Conservation (phyloP, 2,329 filamentous ascomycete species). For the Claviceps africana region DNA sequence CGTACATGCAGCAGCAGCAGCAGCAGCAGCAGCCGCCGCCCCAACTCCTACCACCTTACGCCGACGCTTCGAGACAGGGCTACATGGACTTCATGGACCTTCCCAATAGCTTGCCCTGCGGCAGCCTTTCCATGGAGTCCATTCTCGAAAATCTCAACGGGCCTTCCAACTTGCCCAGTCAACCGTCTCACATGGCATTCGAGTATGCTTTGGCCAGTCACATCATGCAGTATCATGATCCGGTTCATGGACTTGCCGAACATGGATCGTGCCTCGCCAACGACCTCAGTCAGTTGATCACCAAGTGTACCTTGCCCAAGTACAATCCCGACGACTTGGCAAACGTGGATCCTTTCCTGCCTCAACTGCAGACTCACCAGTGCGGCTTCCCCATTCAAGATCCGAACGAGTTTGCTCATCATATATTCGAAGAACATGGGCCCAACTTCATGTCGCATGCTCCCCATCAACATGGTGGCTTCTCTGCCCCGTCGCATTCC, state of each 20-base stretch:
- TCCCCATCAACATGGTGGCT: conserved; percentile 6
- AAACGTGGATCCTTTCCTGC: conserved; percentile 7
- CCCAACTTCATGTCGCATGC: conserved; percentile 6
- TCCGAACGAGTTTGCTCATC: conserved; percentile 14
- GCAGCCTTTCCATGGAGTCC: conserved; percentile 11
- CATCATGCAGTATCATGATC: conserved; percentile 18
- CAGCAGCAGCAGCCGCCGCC: not conserved
- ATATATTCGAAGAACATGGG: conserved; percentile 17
- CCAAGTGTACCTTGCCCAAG: conserved; percentile 16
- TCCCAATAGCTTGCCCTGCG: conserved; percentile 9
- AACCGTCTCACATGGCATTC: conserved; percentile 9
- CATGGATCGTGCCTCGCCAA: conserved; percentile 15
- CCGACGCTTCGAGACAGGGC: conserved; percentile 1
- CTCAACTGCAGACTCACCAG: conserved; percentile 9
- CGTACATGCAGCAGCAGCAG: conserved; percentile 7
- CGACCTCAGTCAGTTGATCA: conserved; percentile 12
- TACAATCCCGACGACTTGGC: conserved; percentile 6
- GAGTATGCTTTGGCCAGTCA: conserved; percentile 15
- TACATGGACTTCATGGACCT: conserved; percentile 5
- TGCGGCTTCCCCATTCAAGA: conserved; percentile 17
- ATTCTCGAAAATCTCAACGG: conserved; percentile 6
- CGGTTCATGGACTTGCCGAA: conserved; percentile 11
- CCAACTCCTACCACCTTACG: not conserved
- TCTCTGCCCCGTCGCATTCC: conserved; percentile 1
- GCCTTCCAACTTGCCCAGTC: conserved; percentile 5